Conservation (phyloP, 1,284 basidiomycete genomes). For the Amanita bisporigera region DNA sequence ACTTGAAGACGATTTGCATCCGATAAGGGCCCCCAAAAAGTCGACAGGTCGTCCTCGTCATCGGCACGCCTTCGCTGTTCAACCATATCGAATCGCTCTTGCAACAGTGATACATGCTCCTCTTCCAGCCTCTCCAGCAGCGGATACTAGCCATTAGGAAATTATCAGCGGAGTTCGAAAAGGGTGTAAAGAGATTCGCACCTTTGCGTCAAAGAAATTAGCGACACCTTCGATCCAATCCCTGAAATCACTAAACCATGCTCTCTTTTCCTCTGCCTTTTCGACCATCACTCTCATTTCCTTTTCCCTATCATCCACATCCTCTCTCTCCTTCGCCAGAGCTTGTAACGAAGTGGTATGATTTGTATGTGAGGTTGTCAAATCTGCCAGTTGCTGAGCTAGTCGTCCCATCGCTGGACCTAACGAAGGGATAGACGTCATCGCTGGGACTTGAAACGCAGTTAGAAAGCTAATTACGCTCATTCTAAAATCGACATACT, state of each 20-base stretch:
- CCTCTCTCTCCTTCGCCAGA: constrained; percentile 69
- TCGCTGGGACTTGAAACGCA: constrained; percentile 58
- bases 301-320: constrained; percentile 76
- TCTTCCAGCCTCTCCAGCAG: constrained; percentile 85
- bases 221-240: constrained; percentile 91
- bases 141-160: constrained; percentile 71
- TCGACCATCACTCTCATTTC: constrained; percentile 84
- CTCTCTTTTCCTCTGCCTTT: constrained; percentile 80
- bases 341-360: constrained; percentile 66
- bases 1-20: constrained; percentile 50
- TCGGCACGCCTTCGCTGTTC: constrained; percentile 69
- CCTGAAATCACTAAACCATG: constrained; percentile 86
- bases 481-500: constrained; percentile 55
- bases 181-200: constrained; percentile 35
- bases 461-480: constrained; percentile 18
- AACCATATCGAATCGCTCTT: constrained; percentile 78
- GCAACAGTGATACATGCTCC: constrained; percentile 75
- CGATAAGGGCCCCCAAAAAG: constrained; percentile 64
- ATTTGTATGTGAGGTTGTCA: constrained; percentile 73
- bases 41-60: constrained; percentile 81
- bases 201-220: constrained; percentile 92
- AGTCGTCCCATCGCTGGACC: constrained; percentile 62
- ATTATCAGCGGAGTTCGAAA: constrained; percentile 1
- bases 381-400: constrained; percentile 64
- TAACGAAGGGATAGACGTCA: constrained; percentile 62